Conservation (phyloP, 805 yeast genomes). For the Lachancea mirantina region DNA sequence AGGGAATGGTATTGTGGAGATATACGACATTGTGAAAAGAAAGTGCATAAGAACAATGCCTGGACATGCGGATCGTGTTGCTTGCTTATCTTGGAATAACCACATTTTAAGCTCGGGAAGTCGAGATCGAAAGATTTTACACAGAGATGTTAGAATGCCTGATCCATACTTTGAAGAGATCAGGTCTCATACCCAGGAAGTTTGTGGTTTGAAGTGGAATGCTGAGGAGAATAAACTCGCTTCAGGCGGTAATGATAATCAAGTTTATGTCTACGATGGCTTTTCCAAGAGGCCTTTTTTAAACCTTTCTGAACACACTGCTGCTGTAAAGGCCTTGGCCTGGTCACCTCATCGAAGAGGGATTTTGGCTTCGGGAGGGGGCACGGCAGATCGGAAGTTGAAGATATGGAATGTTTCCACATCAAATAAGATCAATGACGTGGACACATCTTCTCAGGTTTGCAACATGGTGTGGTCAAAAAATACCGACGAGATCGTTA, state of each 20-base stretch:
- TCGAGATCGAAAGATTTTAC: constrained; percentile 74
- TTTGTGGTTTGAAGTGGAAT: constrained; percentile 95
- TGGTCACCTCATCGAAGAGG: constrained; percentile 99
- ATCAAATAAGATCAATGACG: constrained; percentile 64
- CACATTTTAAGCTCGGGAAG: constrained; percentile 85
- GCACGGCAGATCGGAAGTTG: constrained; percentile 85
- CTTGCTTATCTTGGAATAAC: constrained; percentile 90
- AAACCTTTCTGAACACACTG: constrained; percentile 74
- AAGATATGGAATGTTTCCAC: constrained; percentile 88
- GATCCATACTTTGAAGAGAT: constrained; percentile 71
- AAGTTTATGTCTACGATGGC: constrained; percentile 81
- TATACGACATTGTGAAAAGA: constrained; percentile 83
- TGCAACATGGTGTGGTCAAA: constrained; percentile 92
- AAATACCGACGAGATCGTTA: constrained; percentile 84
- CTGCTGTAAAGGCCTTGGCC: constrained; percentile 93
- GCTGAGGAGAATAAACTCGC: constrained; percentile 86
- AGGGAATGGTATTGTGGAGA: constrained; percentile 76
- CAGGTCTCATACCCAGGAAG: constrained; percentile 81
- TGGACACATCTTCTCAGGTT: constrained; percentile 95
- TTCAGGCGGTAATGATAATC: constrained; percentile 92
- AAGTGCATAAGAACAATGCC: constrained; percentile 86
- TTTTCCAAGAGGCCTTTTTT: constrained; percentile 55
- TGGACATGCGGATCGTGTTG: constrained; percentile 80
- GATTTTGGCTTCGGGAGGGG: constrained; percentile 90
- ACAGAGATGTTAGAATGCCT: constrained; percentile 85